A percentile compares a stretch with the other conserved stretches of the same genome.
Evolutionary conservation across 2,329 filamentous ascomycete genomes (phyloP).

Genomic region (Colletotrichum karsti): DNA sequence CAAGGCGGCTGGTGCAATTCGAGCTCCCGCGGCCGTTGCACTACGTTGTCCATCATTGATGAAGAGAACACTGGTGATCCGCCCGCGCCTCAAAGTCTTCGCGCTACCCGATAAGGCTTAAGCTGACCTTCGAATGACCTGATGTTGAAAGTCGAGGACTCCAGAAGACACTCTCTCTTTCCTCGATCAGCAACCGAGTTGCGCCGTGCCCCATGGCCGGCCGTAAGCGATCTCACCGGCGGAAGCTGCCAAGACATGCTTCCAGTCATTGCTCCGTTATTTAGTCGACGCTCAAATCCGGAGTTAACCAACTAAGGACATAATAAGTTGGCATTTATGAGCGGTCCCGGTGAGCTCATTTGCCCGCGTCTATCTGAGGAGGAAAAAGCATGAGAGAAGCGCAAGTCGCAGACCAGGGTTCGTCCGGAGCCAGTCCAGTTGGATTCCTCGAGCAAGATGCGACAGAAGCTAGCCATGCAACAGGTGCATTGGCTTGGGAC

Average conservation of each 20-base stretch:
- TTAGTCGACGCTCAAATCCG: neutral
- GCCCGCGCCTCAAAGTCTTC: no score
- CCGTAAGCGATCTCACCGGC: slow-evolving; percentile 6
- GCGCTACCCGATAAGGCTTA: no score
- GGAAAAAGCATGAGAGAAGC: neutral
- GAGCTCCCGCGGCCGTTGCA: neutral
- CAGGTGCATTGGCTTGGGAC: neutral
- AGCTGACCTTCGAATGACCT: neutral
- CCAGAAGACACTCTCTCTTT: neutral
- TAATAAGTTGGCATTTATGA: neutral
- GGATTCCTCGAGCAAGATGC: neutral
- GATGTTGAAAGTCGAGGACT: neutral
- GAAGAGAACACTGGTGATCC: no score
- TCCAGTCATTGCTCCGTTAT: neutral
- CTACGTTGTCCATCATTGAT: no score
- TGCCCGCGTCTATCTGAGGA: slow-evolving; percentile 3
- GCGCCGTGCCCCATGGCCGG: neutral
- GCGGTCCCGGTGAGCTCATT: neutral
- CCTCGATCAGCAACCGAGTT: neutral
- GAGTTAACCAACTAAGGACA: neutral
- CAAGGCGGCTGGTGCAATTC: neutral
- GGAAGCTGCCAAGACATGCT: neutral
- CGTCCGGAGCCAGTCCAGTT: neutral
- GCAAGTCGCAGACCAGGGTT: neutral
- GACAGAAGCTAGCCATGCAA: slow-evolving; percentile 5